Evolutionary conservation across 768 basidiomycete genomes (phyloP).

Genomic region (Leucocoprinus leucothites): DNA sequence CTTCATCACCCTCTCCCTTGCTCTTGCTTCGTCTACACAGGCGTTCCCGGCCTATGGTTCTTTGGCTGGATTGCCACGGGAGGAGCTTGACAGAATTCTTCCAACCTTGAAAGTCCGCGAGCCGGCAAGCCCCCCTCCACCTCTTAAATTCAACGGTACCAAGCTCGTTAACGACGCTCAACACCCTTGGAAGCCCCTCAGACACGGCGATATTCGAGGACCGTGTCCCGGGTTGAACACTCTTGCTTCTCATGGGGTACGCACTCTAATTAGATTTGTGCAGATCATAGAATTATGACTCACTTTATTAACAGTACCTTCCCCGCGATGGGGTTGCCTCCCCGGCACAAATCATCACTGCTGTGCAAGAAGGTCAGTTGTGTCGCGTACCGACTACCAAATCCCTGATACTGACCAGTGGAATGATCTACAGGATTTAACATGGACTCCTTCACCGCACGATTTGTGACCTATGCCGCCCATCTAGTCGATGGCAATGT

Average conservation of each 20-base stretch:
- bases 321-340: constrained; percentile 16
- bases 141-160: constrained; percentile 9
- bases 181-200: constrained; percentile 19
- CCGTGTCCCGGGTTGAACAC: constrained; percentile 21
- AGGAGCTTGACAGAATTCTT: constrained; percentile 18
- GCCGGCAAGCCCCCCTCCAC: constrained; percentile 13
- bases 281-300: not conserved
- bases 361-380: constrained; percentile 16
- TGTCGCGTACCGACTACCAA: too few relatives aligned
- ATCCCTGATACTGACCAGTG: too few relatives aligned
- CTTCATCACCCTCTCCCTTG: constrained; percentile 7
- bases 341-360: constrained; percentile 15
- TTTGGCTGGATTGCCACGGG: constrained; percentile 21
- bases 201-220: constrained; percentile 16
- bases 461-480: constrained; percentile 16
- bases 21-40: not conserved
- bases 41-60: constrained; percentile 23
- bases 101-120: constrained; percentile 5
- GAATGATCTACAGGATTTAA: constrained; percentile 12
- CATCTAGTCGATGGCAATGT: constrained; percentile 17
- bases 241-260: constrained; percentile 20
- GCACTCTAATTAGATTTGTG: not conserved
- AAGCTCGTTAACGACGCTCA: constrained; percentile 15
- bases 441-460: constrained; percentile 16
- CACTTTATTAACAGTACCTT: constrained; percentile 12